Evolutionary conservation across 176 grass and related monocot species (phyloP).

Genomic region (Chloris gayana): DNA sequence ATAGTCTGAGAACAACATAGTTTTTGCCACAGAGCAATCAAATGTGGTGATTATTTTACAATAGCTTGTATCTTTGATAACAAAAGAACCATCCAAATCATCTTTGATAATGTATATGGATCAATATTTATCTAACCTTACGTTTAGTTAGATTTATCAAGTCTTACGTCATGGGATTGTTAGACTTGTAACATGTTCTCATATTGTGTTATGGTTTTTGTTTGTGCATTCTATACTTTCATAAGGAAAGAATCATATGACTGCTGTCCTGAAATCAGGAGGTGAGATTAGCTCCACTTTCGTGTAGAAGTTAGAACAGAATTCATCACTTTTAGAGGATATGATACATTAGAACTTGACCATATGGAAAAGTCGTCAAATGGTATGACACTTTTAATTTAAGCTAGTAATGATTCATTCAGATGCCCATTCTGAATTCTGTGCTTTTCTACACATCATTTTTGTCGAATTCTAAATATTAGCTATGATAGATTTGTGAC

Average conservation of each 20-base stretch:
- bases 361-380: background rate
- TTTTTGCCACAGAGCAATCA: background rate
- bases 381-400: background rate
- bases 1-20: slow-evolving; percentile 9
- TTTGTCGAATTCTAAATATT: background rate
- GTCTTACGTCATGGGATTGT: background rate
- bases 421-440: background rate
- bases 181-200: slow-evolving; percentile 16
- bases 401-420: background rate
- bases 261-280: background rate
- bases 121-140: slow-evolving; percentile 19
- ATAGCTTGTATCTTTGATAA: slow-evolving; percentile 1
- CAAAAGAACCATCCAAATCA: slow-evolving; percentile 12
- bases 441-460: background rate
- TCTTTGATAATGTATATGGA: slow-evolving; percentile 9
- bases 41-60: too few species aligned
- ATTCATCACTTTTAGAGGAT: background rate
- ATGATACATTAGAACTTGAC: background rate
- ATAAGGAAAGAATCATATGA: background rate
- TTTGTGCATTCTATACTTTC: slow-evolving; percentile 10
- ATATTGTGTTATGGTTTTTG: background rate
- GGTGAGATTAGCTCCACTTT: background rate
- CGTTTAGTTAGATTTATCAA: slow-evolving; percentile 1
- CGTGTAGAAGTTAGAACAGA: background rate
- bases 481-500: background rate